Evolutionary conservation across 805 yeast genomes (phyloP).

Genomic region (Kodamaea laetipori): DNA sequence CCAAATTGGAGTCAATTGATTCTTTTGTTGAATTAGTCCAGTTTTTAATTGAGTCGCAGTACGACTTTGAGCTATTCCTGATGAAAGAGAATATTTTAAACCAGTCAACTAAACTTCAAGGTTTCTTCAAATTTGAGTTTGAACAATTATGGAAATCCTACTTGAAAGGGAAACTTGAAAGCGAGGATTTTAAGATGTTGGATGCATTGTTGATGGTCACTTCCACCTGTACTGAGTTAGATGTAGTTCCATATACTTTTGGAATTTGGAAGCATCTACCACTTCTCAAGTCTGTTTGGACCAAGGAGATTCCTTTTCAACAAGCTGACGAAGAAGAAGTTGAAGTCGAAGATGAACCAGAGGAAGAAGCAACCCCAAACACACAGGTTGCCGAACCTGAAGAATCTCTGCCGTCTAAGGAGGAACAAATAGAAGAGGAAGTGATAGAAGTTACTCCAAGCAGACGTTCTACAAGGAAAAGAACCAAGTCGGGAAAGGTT

Average conservation of each 20-base stretch:
- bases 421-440: constrained; percentile 1
- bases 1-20: constrained; percentile 20
- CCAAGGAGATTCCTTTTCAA: constrained; percentile 10
- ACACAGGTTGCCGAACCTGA: neutral
- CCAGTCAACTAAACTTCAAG: constrained; percentile 16
- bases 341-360: neutral
- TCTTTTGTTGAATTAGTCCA: constrained; percentile 22
- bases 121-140: constrained; percentile 19
- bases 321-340: neutral
- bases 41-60: constrained; percentile 28
- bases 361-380: neutral
- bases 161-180: constrained; percentile 16
- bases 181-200: constrained; percentile 16
- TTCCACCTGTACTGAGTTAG: constrained; percentile 15
- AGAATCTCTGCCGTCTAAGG: neutral
- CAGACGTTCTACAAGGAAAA: neutral
- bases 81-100: constrained; percentile 21
- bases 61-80: constrained; percentile 28
- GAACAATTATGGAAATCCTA: constrained; percentile 23
- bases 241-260: constrained; percentile 19
- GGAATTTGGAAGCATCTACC: constrained; percentile 28
- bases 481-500: neutral
- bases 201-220: constrained; percentile 25
- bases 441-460: neutral
- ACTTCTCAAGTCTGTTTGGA: constrained; percentile 20